Base-by-base conservation (phyloP, 2,329 filamentous ascomycete species). In the Aspergillus sclerotialis region DNA sequence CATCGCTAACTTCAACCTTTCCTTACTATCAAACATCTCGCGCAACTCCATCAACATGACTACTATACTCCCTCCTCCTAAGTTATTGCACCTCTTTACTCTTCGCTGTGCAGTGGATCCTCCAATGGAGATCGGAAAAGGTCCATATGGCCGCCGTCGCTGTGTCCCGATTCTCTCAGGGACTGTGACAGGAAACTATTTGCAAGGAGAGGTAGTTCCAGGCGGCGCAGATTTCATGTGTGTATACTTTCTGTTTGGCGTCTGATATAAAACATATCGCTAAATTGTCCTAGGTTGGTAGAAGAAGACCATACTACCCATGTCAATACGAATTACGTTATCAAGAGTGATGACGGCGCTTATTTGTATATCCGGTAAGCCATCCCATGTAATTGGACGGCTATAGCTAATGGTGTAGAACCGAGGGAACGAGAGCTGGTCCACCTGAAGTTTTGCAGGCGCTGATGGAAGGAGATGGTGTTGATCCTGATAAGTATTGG, bases 171-270 rank as follows among this genome's bases (percentile, higher is more conserved):
- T 53, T 13, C 39, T 40, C 13, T 43, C 44, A 1, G 48, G 45
- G 1, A 42, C 42, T 1, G 48, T 50, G n/a, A 5, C 28, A 6
- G 48, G 48, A 8, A 46, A 48, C 2, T 43, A 47, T 32, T 24
- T 53, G 5, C 48, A 43, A 5, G 50, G 48, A 7, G 43, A 50
- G 33, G 42, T 53, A 7, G 36, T 50, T 10, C 49, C 50, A 7
- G 49, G 45, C 10, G 50, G 48, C 2, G 50, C 49, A 14, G 50
- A 53, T 35, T 53, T 52, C 10, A 52, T 52, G 50, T 52, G 40
- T 14, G 30, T 13, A 4, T 30, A 25, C 17, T n/a, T 24, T 24
- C 21, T n/a, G 21, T 19, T 1, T 31, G 4, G 2, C 10, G 9
- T 10, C n/a, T n/a, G n/a, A n/a, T n/a, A n/a, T n/a, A n/a, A n/a